A percentile compares a stretch with the other conserved stretches of the same genome.
phyloP scores from a whole-genome alignment of 768 basidiomycete species.

The Royoungia palumana region DNA sequence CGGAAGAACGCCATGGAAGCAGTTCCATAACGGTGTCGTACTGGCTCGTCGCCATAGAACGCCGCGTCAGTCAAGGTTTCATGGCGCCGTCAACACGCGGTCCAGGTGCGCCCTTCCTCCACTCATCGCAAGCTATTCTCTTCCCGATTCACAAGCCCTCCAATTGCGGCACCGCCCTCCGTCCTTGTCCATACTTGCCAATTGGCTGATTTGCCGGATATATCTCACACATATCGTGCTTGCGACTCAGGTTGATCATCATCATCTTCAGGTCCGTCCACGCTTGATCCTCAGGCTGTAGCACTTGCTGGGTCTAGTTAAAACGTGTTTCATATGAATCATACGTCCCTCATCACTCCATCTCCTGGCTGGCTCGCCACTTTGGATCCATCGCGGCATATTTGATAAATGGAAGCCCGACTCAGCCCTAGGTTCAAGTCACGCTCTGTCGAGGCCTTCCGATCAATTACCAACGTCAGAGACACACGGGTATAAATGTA shows the following conservation, averaged over 20 bases:
- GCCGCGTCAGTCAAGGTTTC: constrained; percentile 35
- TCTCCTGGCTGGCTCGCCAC: constrained; percentile 18
- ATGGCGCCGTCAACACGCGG: constrained; percentile 33
- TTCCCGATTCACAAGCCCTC: constrained; percentile 20
- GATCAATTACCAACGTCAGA: constrained; percentile 30
- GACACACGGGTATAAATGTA: constrained; percentile 32
- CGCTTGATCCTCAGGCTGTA: constrained; percentile 21
- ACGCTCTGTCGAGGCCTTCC: constrained; percentile 30
- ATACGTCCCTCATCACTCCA: constrained; percentile 25
- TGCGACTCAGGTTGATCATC: constrained; percentile 19
- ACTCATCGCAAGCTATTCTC: constrained; percentile 22
- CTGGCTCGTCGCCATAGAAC: constrained; percentile 29
- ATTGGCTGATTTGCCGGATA: constrained; percentile 34
- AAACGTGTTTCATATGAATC: constrained; percentile 37
- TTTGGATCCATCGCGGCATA: constrained; percentile 26
- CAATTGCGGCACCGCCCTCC: constrained; percentile 25
- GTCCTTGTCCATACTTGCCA: constrained; percentile 4
- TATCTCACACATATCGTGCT: constrained; percentile 18
- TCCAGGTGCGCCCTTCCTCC: constrained; percentile 27
- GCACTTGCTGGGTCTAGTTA: constrained; percentile 14
- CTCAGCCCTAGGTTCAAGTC: constrained; percentile 28
- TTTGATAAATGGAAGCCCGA: constrained; percentile 34
- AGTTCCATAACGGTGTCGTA: constrained; percentile 25
- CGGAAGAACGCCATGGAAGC: constrained; percentile 25
- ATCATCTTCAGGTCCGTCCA: constrained; percentile 26